Evolutionary conservation across 1,284 basidiomycete genomes (phyloP).

Genomic region (Singerocomus inundabilis): DNA sequence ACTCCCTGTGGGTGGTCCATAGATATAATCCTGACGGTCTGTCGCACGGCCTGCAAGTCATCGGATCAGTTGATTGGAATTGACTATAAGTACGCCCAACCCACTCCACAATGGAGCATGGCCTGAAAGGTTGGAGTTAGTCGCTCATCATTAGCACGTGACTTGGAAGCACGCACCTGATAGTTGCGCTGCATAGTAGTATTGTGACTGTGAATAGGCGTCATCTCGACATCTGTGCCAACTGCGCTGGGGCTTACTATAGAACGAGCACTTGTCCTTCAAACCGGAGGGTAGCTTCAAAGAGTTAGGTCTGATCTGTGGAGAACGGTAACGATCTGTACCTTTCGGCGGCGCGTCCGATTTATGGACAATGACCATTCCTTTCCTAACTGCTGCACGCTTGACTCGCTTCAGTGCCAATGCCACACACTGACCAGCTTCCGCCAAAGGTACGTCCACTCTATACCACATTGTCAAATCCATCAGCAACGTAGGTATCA

Average conservation of each 20-base stretch:
- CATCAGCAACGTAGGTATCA: background rate
- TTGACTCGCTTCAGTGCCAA: constrained; percentile 91
- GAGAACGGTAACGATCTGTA: constrained; percentile 22
- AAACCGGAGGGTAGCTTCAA: constrained; percentile 69
- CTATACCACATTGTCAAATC: constrained; percentile 37
- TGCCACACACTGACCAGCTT: constrained; percentile 94
- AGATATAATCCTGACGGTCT: constrained; percentile 87
- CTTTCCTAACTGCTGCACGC: constrained; percentile 84
- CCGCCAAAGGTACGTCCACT: constrained; percentile 79
- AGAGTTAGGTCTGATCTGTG: background rate
- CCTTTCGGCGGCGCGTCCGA: constrained; percentile 77
- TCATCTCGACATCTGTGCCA: constrained; percentile 13
- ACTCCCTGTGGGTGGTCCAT: constrained; percentile 88
- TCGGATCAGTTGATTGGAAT: constrained; percentile 1
- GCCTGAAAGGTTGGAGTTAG: constrained; percentile 46
- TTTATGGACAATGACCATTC: constrained; percentile 88
- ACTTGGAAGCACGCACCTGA: constrained; percentile 50
- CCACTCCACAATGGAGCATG: constrained; percentile 82
- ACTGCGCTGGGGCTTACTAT: constrained; percentile 49
- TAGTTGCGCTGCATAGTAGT: constrained; percentile 90
- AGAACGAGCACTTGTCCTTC: constrained; percentile 85
- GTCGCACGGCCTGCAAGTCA: constrained; percentile 65
- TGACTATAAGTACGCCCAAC: constrained; percentile 22
- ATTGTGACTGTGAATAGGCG: constrained; percentile 64
- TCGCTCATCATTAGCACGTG: background rate